phyloP scores from a whole-genome alignment of 176 grass and related monocot species.

The Cenchrus fungigraminus region DNA sequence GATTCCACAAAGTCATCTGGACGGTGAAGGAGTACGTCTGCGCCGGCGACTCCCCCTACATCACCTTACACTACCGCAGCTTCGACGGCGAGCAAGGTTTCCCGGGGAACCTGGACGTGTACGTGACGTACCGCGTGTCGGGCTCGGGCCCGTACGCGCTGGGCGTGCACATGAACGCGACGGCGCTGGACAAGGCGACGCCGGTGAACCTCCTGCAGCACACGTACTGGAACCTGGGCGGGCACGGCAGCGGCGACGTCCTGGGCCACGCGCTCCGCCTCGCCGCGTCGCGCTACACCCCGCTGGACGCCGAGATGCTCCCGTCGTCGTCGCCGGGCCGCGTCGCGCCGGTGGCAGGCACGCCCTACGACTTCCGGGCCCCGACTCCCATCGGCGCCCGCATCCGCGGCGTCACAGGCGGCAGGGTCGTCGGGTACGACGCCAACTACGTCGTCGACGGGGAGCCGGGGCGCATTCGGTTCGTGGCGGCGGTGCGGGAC shows the following conservation, averaged over 20 bases:
- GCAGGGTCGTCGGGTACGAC: slow-evolving; percentile 56
- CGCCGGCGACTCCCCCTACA: slow-evolving; percentile 60
- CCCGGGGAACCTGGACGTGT: slow-evolving; percentile 70
- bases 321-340: slow-evolving; percentile 69
- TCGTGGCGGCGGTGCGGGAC: slow-evolving; percentile 56
- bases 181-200: slow-evolving; percentile 63
- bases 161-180: slow-evolving; percentile 57
- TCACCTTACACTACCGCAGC: slow-evolving; percentile 71
- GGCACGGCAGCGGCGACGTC: slow-evolving; percentile 62
- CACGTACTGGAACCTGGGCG: slow-evolving; percentile 78
- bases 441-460: slow-evolving; percentile 64
- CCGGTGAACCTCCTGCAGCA: slow-evolving; percentile 81
- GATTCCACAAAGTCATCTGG: slow-evolving; percentile 76
- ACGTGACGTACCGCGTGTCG: slow-evolving; percentile 77
- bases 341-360: slow-evolving; percentile 57
- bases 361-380: slow-evolving; percentile 65
- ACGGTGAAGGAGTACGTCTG: slow-evolving; percentile 65
- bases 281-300: slow-evolving; percentile 52
- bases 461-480: slow-evolving; percentile 42
- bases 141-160: slow-evolving; percentile 41
- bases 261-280: slow-evolving; percentile 66
- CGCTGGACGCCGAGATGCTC: slow-evolving; percentile 55
- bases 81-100: slow-evolving; percentile 87
- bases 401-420: slow-evolving; percentile 51
- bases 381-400: slow-evolving; percentile 58